Evolutionary conservation across 176 grass and related monocot species (phyloP), one percentile per base, ranked within the genome.

Genomic region (Musa beccarii): DNA sequence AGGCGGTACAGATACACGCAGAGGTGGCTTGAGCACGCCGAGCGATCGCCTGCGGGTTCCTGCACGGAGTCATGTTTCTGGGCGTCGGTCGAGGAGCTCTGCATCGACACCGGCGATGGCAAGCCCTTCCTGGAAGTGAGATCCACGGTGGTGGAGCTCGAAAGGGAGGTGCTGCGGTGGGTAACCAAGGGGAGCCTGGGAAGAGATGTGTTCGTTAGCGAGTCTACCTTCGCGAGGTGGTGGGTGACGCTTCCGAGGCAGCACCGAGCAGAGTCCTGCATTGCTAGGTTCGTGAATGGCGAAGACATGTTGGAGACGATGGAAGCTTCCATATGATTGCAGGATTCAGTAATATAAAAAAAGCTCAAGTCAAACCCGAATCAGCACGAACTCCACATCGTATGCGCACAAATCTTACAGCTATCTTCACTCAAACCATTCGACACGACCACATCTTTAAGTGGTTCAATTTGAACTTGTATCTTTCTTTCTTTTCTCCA

Each of bases 181-280:
- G 78, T 82, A 63, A 85, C 72, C 57, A 84, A 82, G 22, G 90
- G 88, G 79, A 81, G 69, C 50, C 57, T 98, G 43, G 88, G 88
- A 23, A 89, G 50, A 66, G 94, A 98, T 55, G 86, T 93, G 49
- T 85, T 98, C 10, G 74, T 93, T 2, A 80, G 80, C 28, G 83
- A 86, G 72, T 98, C 90, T 9, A 88, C 90, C 4, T 98, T 98
- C 70, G 86, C 89, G 20, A 76, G 69, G 20, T 93, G 90, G 94
- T 98, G 94, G 94, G 91, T 86, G 72, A 87, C 90, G n/a, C 94
- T 98, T 65, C 94, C 90, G 3, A 82, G 81, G 56, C 75, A 85
- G 34, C 90, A 98, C 61, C 84, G 75, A 69, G 85, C 75, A 7
- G 75, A 54, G 9, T 98, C 94, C 9, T 89, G 94, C 78, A 87